These are phyloP conservation scores for Eragrostis curvula DNA, from an alignment of 176 grass and related monocot species.

Conservation along the genomic window DNA sequence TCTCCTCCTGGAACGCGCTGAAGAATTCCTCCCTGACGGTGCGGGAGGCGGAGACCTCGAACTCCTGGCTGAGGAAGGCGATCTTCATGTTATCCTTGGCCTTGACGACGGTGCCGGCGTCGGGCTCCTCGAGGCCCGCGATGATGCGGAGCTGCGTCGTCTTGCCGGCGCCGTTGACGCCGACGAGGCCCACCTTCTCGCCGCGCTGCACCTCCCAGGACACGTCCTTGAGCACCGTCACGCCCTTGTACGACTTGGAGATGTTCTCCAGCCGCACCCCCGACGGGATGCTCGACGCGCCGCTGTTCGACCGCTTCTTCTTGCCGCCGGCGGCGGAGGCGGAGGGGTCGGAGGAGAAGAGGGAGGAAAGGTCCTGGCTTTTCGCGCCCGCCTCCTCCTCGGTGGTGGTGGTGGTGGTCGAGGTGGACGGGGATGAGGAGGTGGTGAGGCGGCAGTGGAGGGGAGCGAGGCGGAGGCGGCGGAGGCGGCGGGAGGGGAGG, in stretches of 20 bases:
- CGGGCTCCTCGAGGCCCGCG: constrained; percentile 72
- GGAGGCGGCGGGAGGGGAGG: constrained; percentile 32
- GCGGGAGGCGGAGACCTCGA: constrained; percentile 77
- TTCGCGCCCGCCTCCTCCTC: background rate
- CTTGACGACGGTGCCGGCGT: constrained; percentile 79
- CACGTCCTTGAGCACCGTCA: constrained; percentile 80
- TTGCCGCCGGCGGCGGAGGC: constrained; percentile 17
- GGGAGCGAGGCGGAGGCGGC: constrained; percentile 34
- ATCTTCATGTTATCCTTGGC: constrained; percentile 89
- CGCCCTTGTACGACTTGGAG: constrained; percentile 83
- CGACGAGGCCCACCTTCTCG: constrained; percentile 93
- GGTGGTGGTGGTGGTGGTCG: constrained; percentile 45
- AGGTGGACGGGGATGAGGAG: constrained; percentile 31
- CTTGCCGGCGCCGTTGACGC: constrained; percentile 94
- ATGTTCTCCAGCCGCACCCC: constrained; percentile 84
- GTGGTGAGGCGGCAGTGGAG: constrained; percentile 55
- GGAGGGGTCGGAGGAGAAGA: constrained; percentile 47
- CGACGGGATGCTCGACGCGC: constrained; percentile 87
- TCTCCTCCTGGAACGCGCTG: constrained; percentile 84
- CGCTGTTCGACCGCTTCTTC: constrained; percentile 70
- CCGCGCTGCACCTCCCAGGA: constrained; percentile 95
- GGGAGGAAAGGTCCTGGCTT: constrained; percentile 48
- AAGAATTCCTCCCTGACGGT: constrained; percentile 82
- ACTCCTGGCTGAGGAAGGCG: constrained; percentile 89
- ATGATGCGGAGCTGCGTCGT: constrained; percentile 92